phyloP scores from a whole-genome alignment of 495 filamentous ascomycete genomes.

The Tuber indicum region DNA sequence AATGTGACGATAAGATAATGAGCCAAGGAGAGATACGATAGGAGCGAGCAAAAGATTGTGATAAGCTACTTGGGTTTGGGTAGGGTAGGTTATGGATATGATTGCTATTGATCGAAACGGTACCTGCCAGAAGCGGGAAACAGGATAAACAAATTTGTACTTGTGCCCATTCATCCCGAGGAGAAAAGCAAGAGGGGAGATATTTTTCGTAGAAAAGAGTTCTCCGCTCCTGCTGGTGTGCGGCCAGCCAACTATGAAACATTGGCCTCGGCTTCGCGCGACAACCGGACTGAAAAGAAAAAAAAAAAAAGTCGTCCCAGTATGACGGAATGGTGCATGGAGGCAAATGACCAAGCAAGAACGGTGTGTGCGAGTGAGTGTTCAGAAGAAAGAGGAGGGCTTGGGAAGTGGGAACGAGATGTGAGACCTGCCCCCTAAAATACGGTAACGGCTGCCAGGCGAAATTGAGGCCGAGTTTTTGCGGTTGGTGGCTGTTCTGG shows the following conservation, averaged over 20 bases:
- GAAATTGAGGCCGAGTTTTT: conserved; percentile 31
- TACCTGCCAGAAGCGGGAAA: not conserved
- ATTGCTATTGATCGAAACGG: not conserved
- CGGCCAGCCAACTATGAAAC: conserved; percentile 24
- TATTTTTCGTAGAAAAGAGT: not conserved
- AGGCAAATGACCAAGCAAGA: not conserved
- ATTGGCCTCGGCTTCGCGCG: conserved; percentile 28
- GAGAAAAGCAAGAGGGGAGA: not conserved
- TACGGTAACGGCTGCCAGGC: conserved; percentile 15
- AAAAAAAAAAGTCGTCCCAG: conserved; percentile 30
- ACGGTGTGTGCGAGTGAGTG: not conserved
- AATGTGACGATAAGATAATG: not conserved
- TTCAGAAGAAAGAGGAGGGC: not conserved
- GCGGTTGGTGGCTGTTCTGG: conserved; percentile 15
- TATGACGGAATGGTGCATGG: conserved; percentile 36
- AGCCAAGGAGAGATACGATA: not conserved
- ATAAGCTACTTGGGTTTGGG: not conserved
- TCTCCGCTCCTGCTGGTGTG: conserved; percentile 10
- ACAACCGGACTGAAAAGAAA: conserved; percentile 23
- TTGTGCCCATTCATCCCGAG: not conserved
- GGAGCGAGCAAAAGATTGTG: not conserved
- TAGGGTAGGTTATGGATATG: not conserved
- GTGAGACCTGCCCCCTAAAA: conserved; percentile 12
- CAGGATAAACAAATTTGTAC: not conserved
- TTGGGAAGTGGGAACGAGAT: not conserved